A percentile compares a stretch with the other conserved stretches of the same genome.
phyloP scores from a whole-genome alignment of 2,329 filamentous ascomycete species.

The Cytospora paraplurivora region DNA sequence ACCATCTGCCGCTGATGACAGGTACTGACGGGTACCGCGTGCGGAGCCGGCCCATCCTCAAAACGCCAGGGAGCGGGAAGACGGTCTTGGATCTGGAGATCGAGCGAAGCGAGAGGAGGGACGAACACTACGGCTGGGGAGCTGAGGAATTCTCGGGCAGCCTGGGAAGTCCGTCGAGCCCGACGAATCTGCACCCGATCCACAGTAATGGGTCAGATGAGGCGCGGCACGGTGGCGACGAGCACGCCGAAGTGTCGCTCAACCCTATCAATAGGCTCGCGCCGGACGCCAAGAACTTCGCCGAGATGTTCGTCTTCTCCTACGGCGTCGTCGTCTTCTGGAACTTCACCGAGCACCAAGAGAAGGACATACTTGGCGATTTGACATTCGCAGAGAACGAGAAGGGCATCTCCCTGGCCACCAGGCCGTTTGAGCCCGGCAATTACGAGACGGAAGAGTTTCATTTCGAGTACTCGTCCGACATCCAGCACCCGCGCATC shows the following conservation, averaged over 20 bases:
- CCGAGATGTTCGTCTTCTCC: slow-evolving; percentile 95
- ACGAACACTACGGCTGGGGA: slow-evolving; percentile 90
- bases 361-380: slow-evolving; percentile 94
- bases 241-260: slow-evolving; percentile 44
- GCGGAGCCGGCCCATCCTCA: slow-evolving; percentile 86
- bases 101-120: slow-evolving; percentile 84
- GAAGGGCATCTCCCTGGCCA: slow-evolving; percentile 67
- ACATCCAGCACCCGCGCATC: slow-evolving; percentile 83
- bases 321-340: slow-evolving; percentile 98
- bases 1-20: slow-evolving; percentile 85
- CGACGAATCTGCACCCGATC: slow-evolving; percentile 32
- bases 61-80: slow-evolving; percentile 86
- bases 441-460: slow-evolving; percentile 98
- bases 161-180: slow-evolving; percentile 27
- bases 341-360: slow-evolving; percentile 96
- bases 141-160: slow-evolving; percentile 68
- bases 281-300: slow-evolving; percentile 75
- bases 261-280: slow-evolving; percentile 62
- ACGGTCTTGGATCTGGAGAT: slow-evolving; percentile 94
- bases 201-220: slow-evolving; percentile 36
- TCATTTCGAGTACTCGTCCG: slow-evolving; percentile 92
- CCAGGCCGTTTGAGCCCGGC: slow-evolving; percentile 77
- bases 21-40: slow-evolving; percentile 86
- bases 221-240: slow-evolving; percentile 21
- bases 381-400: slow-evolving; percentile 81